Evolutionary conservation across 371 early-diverging fungal genomes (phyloP).

Genomic region (Globomyces sp.): DNA sequence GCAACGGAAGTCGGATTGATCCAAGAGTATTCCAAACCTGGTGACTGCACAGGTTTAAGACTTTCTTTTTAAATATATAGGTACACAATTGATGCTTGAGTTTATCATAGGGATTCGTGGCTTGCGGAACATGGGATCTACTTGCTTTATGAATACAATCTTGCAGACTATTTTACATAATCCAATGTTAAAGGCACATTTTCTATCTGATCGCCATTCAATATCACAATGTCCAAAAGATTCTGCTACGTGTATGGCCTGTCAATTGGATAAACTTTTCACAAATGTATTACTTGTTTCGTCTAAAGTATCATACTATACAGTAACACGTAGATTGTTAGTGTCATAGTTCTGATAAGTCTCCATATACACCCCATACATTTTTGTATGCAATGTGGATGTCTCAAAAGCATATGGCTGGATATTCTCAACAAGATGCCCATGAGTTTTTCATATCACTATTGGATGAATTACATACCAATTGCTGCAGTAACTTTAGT

Average conservation of each 20-base stretch:
- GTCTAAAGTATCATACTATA: slow-evolving; percentile 48
- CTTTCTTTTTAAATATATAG: too few relatives aligned
- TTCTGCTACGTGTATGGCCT: slow-evolving; percentile 77
- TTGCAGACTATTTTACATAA: slow-evolving; percentile 91
- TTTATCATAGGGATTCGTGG: slow-evolving; percentile 73
- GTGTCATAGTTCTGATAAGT: slow-evolving; percentile 68
- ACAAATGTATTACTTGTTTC: too few relatives aligned
- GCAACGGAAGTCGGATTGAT: slow-evolving; percentile 50
- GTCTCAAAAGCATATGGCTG: slow-evolving; percentile 79
- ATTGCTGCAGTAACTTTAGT: slow-evolving; percentile 26
- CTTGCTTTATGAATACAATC: slow-evolving; percentile 94
- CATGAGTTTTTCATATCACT: slow-evolving; percentile 94
- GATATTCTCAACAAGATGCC: slow-evolving; percentile 94
- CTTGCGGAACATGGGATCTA: slow-evolving; percentile 87
- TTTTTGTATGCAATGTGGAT: slow-evolving; percentile 90
- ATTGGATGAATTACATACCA: slow-evolving; percentile 77
- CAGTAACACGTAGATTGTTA: slow-evolving; percentile 21
- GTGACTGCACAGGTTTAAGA: not conserved
- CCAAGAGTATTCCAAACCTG: slow-evolving; percentile 45
- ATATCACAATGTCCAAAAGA: slow-evolving; percentile 59
- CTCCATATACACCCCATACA: slow-evolving; percentile 78
- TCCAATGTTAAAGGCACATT: slow-evolving; percentile 80
- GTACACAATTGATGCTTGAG: slow-evolving; percentile 21
- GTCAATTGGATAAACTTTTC: slow-evolving; percentile 84
- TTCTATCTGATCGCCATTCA: slow-evolving; percentile 83